phyloP scores from a whole-genome alignment of 306 rosid genomes.

The Lupinus albus region DNA sequence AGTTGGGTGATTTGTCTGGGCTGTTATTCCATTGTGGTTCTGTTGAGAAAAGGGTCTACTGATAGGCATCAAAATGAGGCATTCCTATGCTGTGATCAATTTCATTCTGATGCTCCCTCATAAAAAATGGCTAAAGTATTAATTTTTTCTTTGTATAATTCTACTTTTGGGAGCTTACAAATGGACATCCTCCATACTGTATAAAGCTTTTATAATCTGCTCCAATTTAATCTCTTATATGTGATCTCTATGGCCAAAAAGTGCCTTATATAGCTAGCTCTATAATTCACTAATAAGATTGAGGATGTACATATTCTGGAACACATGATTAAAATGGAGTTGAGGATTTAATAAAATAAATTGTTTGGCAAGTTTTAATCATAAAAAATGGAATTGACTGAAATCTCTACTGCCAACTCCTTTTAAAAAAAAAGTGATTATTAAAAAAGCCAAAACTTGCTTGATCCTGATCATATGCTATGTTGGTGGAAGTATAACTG shows the following conservation, averaged over 20 bases:
- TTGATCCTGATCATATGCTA: too few relatives aligned
- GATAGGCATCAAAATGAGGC: conserved; percentile 38
- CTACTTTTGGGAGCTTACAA: conserved; percentile 50
- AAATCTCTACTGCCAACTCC: too few relatives aligned
- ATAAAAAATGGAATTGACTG: too few relatives aligned
- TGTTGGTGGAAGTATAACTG: too few relatives aligned
- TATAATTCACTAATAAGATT: conserved; percentile 47
- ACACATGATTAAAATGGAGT: conserved; percentile 3
- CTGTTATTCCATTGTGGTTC: conserved; percentile 21
- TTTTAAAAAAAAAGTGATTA: too few relatives aligned
- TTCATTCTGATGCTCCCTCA: conserved; percentile 40
- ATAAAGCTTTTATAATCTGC: conserved; percentile 45
- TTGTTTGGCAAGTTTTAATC: too few relatives aligned
- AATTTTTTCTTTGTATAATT: conserved; percentile 34
- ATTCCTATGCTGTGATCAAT: conserved; percentile 34
- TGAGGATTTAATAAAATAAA: too few relatives aligned
- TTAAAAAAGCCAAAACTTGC: too few relatives aligned
- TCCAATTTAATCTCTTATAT: conserved; percentile 19
- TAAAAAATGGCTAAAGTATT: conserved; percentile 53
- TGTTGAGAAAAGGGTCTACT: conserved; percentile 35
- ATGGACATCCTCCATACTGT: conserved; percentile 39
- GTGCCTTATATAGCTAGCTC: conserved; percentile 40
- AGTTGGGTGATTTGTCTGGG: conserved; percentile 31
- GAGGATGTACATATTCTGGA: conserved; percentile 53
- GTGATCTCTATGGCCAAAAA: conserved; percentile 48